phyloP scores from a whole-genome alignment of 352 stramenopile genomes.

The Globisporangium paroecandrum region DNA sequence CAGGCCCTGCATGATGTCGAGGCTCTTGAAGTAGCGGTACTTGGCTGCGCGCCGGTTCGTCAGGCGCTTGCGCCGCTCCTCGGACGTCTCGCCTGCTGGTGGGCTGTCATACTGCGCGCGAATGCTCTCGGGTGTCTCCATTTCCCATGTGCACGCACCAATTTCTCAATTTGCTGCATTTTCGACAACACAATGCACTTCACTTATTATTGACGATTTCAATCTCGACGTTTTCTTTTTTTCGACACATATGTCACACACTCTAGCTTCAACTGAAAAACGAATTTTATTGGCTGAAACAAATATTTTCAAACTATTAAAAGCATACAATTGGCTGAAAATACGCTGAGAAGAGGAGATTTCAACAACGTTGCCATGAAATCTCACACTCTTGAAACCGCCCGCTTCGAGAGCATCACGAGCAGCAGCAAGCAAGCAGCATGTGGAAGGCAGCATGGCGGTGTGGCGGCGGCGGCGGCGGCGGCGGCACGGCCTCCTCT shows the following conservation, averaged over 20 bases:
- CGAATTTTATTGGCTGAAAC: neutral
- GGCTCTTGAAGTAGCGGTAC: slow-evolving; percentile 48
- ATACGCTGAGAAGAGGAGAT: neutral
- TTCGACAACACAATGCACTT: neutral
- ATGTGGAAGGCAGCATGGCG: slow-evolving; percentile 16
- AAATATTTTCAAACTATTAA: neutral
- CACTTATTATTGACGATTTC: too few species aligned
- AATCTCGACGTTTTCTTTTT: too few species aligned
- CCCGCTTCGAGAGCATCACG: slow-evolving; percentile 3
- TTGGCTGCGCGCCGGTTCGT: slow-evolving; percentile 65
- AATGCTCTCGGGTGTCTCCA: slow-evolving; percentile 57
- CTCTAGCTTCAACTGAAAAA: neutral
- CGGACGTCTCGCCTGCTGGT: slow-evolving; percentile 33
- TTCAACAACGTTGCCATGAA: neutral
- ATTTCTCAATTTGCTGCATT: neutral
- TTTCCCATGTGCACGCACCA: slow-evolving; percentile 4
- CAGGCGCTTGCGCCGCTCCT: slow-evolving; percentile 47
- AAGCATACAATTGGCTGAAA: neutral
- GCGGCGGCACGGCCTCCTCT: neutral
- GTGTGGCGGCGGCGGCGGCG: neutral
- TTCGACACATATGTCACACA: neutral
- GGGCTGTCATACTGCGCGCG: slow-evolving; percentile 41
- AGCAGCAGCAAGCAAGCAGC: neutral
- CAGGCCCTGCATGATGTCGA: slow-evolving; percentile 16
- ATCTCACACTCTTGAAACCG: neutral